Conservation (phyloP, 2,329 filamentous ascomycete genomes). For the Iodosphaeria phyllophila region DNA sequence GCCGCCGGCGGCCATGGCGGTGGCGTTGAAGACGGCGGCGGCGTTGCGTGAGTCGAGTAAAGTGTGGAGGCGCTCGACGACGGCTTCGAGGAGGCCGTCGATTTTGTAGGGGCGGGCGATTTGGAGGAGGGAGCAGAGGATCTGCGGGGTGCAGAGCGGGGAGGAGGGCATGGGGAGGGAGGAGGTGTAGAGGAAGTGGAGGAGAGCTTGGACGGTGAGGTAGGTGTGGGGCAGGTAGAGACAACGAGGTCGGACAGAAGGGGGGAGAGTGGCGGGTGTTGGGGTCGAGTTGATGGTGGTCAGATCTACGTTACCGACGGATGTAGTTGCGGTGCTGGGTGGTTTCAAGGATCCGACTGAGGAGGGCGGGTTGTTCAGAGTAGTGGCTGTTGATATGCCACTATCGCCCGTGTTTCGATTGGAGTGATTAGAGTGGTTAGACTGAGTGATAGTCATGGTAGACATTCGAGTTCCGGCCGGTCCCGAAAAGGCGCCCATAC, state of each 20-base stretch:
- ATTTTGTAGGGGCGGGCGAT: conserved; percentile 85
- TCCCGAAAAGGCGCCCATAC: no score
- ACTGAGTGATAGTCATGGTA: conserved; percentile 64
- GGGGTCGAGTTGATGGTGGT: conserved; percentile 34
- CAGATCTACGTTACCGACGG: conserved; percentile 21
- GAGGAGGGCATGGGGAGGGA: conserved; percentile 61
- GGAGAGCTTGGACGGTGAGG: conserved; percentile 71
- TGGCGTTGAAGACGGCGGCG: conserved; percentile 93
- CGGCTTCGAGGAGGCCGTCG: conserved; percentile 79
- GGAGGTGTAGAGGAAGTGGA: conserved; percentile 89
- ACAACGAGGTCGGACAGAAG: conserved; percentile 57
- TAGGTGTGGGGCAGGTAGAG: conserved; percentile 88
- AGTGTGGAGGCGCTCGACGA: conserved; percentile 77
- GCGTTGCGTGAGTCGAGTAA: conserved; percentile 86
- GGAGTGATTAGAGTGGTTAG: conserved; percentile 26
- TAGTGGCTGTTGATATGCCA: conserved; percentile 25
- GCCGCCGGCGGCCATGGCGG: conserved; percentile 91
- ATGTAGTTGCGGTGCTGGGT: conserved; percentile 25
- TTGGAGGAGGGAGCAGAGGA: conserved; percentile 86
- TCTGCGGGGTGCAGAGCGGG: conserved; percentile 77
- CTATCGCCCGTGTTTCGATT: conserved; percentile 31
- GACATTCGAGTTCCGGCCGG: conserved; percentile 53
- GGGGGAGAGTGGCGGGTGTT: conserved; percentile 35
- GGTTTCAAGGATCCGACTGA: conserved; percentile 21
- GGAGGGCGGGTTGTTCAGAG: conserved; percentile 13